A percentile compares a stretch with the other conserved stretches of the same genome.
These are phyloP conservation scores for Oldenlandia corymbosa DNA, from an alignment of 257 asterid species.

Conservation along the genomic window DNA sequence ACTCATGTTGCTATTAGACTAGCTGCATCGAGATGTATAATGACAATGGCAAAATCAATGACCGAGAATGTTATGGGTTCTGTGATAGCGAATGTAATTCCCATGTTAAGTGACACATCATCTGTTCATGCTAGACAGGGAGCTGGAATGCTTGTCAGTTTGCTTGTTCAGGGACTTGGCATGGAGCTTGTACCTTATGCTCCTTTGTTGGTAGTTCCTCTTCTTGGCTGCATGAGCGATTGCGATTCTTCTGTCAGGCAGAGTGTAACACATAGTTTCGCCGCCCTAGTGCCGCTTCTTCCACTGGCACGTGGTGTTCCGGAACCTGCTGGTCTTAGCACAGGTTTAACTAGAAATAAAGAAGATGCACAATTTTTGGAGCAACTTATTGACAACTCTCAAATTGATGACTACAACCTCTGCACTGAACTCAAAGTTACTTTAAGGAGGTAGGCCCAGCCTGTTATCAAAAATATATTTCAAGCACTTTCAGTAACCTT, in stretches of 20 bases:
- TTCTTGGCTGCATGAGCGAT: slow-evolving; percentile 95
- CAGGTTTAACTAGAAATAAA: slow-evolving; percentile 66
- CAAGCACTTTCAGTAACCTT: not conserved
- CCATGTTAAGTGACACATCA: slow-evolving; percentile 85
- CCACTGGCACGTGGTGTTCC: slow-evolving; percentile 91
- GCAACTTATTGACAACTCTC: slow-evolving; percentile 96
- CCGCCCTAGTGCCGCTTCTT: slow-evolving; percentile 92
- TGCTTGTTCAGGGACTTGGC: slow-evolving; percentile 96
- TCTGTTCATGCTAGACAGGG: slow-evolving; percentile 97
- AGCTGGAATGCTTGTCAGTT: slow-evolving; percentile 98
- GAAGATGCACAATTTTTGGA: slow-evolving; percentile 93
- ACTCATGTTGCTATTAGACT: slow-evolving; percentile 85
- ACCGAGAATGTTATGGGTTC: slow-evolving; percentile 78
- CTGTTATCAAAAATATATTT: not conserved
- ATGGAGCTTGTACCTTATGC: slow-evolving; percentile 94
- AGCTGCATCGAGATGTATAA: slow-evolving; percentile 88
- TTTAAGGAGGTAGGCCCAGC: slow-evolving; percentile 63
- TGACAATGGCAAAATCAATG: slow-evolving; percentile 95
- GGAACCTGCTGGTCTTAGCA: slow-evolving; percentile 72
- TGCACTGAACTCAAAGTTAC: slow-evolving; percentile 82
- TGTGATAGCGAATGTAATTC: slow-evolving; percentile 78
- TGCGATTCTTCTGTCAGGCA: slow-evolving; percentile 91
- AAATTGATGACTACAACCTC: slow-evolving; percentile 89
- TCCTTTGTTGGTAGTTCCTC: slow-evolving; percentile 94
- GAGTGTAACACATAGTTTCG: slow-evolving; percentile 98